phyloP scores from a whole-genome alignment of 305 asterid species.

The Solanum aculeatissimum region DNA sequence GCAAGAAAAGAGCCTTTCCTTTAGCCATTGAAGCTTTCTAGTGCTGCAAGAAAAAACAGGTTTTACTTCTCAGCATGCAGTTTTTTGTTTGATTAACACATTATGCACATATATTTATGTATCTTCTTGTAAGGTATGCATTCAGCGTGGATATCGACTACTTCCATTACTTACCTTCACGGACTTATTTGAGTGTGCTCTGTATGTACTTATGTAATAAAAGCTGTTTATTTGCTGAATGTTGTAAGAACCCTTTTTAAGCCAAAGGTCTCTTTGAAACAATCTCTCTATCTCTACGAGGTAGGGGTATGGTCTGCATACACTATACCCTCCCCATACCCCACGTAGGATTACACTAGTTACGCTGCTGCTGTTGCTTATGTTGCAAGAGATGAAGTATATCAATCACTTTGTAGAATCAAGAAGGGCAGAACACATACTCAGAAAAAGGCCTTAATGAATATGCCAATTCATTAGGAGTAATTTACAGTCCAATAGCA shows the following conservation, averaged over 20 bases:
- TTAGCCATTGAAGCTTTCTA: conserved; percentile 14
- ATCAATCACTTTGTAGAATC: background rate
- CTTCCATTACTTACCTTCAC: background rate
- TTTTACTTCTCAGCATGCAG: background rate
- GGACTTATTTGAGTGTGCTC: background rate
- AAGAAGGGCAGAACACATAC: background rate
- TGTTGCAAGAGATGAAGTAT: background rate
- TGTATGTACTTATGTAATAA: background rate
- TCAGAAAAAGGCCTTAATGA: background rate
- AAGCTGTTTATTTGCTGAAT: background rate
- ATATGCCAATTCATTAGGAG: background rate
- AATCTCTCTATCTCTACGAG: background rate
- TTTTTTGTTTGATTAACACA: background rate
- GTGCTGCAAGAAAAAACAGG: conserved; percentile 2
- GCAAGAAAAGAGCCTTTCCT: conserved; percentile 26
- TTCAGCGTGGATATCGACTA: background rate
- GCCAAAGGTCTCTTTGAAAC: background rate
- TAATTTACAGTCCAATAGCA: background rate
- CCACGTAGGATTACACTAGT: background rate
- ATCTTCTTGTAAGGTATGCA: background rate
- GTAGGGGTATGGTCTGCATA: background rate
- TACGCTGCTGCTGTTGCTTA: background rate
- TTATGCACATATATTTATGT: background rate
- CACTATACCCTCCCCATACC: background rate
- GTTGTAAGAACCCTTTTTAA: background rate